phyloP scores from a whole-genome alignment of 2,329 filamentous ascomycete species.

The Phaeosphaeria sp. region DNA sequence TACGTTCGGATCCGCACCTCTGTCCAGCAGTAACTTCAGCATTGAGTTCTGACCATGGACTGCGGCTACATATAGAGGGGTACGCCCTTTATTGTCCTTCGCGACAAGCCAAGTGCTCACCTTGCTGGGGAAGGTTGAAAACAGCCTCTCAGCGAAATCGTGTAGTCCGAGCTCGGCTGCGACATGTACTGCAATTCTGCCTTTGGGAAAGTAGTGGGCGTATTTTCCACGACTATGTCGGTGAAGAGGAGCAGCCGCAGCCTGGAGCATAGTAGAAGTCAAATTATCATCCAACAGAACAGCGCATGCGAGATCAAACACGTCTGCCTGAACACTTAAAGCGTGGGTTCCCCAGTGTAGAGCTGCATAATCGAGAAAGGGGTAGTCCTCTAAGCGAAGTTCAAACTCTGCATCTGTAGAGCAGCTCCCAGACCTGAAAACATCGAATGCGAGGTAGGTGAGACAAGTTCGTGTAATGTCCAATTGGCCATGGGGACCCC shows the following conservation, averaged over 20 bases:
- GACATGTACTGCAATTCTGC: not conserved
- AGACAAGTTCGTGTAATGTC: conserved; percentile 32
- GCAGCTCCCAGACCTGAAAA: conserved; percentile 22
- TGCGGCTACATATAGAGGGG: not conserved
- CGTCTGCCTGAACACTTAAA: conserved; percentile 7
- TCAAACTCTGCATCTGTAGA: conserved; percentile 16
- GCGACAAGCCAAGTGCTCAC: not conserved
- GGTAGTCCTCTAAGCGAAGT: conserved; percentile 16
- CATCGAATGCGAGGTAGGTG: conserved; percentile 36
- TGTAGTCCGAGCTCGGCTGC: not conserved
- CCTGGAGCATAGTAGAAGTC: conserved; percentile 11
- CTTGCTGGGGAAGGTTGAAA: not conserved
- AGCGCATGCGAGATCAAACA: conserved; percentile 6
- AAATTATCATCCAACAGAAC: conserved; percentile 1
- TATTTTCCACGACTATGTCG: not conserved
- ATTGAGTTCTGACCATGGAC: not conserved
- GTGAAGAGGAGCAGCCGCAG: not conserved
- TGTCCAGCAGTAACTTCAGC: not conserved
- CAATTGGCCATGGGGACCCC: conserved; percentile 30
- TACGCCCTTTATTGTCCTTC: not conserved
- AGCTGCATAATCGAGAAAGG: conserved; percentile 39
- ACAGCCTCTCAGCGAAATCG: not conserved
- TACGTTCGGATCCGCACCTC: not conserved
- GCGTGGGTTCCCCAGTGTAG: conserved; percentile 33
- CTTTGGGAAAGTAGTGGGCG: not conserved